Base-by-base conservation (phyloP, 2,329 filamentous ascomycete species). In the Bipolaris zeicola region DNA sequence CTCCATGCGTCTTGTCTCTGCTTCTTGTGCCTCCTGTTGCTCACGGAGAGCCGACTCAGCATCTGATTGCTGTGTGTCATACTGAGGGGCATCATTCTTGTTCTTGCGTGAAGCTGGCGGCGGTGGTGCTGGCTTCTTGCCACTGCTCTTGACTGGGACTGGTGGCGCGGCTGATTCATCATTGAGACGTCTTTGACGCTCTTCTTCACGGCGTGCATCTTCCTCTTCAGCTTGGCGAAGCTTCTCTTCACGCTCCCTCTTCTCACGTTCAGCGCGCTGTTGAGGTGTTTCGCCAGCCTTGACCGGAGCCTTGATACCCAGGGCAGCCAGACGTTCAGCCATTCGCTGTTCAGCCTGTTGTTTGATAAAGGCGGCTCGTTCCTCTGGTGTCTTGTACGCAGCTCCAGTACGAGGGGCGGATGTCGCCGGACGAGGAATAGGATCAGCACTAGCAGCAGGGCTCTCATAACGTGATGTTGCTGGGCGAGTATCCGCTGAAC, bases 261-360 rank as follows among this genome's bases (percentile, higher is more conserved):
- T 88, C 77, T 99, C 95, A 26, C 95, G 90, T 72, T 98, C 95
- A 56, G 90, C 86, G 59, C 92, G 86, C 77, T 99, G 93, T 54
- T 89, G 85, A 33, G 92, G 80, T 28, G 87, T 90, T 78, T 99
- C 95, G 3, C 89, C 88, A 37, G 88, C 79, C 72, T 96, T 96
- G 16, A 83, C 82, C 5, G 91, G 89, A 28, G 92, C 87, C 75
- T 92, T 96, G 72, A 99, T 89, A 34, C 95, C 95, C 59, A 98
- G 85, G 44, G 94, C 94, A 58, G 95, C 95, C 69, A 99, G 85
- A 58, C 95, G 89, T 76, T 98, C 95, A 34, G 95, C 94, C 89
- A 99, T 98, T 57, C 94, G 91, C 73, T 94, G 91, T 75, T 98
- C 93, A 7, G 95, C 96, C 75, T 97, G 94, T 75, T 97, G 93